Evolutionary conservation across 2,329 filamentous ascomycete genomes (phyloP), one percentile per base, ranked within the genome.

Genomic region (Scytalidium lignicola): DNA sequence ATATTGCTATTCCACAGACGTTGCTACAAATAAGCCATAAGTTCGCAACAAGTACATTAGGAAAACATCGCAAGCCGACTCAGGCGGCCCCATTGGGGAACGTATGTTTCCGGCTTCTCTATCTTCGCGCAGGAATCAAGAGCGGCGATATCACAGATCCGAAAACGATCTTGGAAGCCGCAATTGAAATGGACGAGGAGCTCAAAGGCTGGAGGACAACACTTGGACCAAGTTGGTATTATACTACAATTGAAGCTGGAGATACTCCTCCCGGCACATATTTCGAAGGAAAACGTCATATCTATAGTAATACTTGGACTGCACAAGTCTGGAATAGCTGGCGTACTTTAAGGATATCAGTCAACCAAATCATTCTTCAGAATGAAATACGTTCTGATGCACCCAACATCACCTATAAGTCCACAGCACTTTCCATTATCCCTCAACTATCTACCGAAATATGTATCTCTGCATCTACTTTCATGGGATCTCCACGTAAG

Each of bases 321-420:
- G 50, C 57, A 3, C 59, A 60, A 29, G 49, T 63, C 20, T 62
- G 56, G 57, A 65, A 64, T 28, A 54, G 44, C 3, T 55, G 60
- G 32, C 51, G 60, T 2, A 53, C 51, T 4, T 48, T 54, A 19
- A 44, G 60, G 3, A 59, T 63, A 13, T 29, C 62, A 1, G 45
- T 63, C 1, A 52, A 62, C 28, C 57, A 61, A 43, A 51, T 48
- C 3, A 54, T 64, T 19, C 46, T 51, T 28, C 45, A 51, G 17
- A 12, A 47, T 45, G 21, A 46, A 13, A 21, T 22, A 15, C 32
- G 10, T 13, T 39, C 15, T 2, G 18, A 18, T n/a, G 10, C n/a
- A 10, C 9, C 19, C 23, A 28, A 40, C 13, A 7, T 7, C 26
- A 13, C 13, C 13, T 13, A 28, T 28, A 20, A 47, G 37, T 19